Conservation (phyloP, 352 stramenopile species). For the Pythium guiyangense region DNA sequence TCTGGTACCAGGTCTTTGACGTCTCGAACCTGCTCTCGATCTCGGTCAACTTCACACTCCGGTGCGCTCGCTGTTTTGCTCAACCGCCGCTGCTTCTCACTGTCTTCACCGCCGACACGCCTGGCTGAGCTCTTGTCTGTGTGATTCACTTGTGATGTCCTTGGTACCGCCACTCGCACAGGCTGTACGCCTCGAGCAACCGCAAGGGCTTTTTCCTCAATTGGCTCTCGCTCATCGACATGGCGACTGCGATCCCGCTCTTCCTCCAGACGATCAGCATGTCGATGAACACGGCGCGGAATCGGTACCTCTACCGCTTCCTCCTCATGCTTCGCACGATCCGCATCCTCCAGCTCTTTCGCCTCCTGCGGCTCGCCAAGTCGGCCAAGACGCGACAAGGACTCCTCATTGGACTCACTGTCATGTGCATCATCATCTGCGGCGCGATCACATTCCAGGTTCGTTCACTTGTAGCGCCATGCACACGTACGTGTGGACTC, state of each 20-base stretch:
- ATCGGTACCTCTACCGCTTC: constrained; percentile 50
- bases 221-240: constrained; percentile 62
- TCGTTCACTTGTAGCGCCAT: too few relatives aligned
- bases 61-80: constrained; percentile 19
- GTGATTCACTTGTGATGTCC: background rate
- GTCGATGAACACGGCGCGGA: constrained; percentile 7
- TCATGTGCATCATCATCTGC: constrained; percentile 60
- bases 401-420: constrained; percentile 48
- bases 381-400: constrained; percentile 51
- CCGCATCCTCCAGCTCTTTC: constrained; percentile 59
- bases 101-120: too few relatives aligned
- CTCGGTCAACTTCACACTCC: constrained; percentile 31
- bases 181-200: constrained; percentile 63
- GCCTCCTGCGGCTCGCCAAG: constrained; percentile 50
- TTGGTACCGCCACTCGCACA: too few relatives aligned
- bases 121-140: too few relatives aligned
- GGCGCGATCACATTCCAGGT: constrained; percentile 54
- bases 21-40: constrained; percentile 46
- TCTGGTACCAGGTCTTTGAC: constrained; percentile 38
- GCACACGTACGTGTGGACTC: background rate
- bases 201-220: constrained; percentile 46
- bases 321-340: constrained; percentile 56
- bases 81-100: too few relatives aligned
- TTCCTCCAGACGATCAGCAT: constrained; percentile 30
- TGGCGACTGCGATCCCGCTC: constrained; percentile 43